A percentile compares a stretch with the other conserved stretches of the same genome.
These are phyloP conservation scores for Boletellus emodensis DNA, from an alignment of 768 basidiomycete genomes.

Conservation along the genomic window DNA sequence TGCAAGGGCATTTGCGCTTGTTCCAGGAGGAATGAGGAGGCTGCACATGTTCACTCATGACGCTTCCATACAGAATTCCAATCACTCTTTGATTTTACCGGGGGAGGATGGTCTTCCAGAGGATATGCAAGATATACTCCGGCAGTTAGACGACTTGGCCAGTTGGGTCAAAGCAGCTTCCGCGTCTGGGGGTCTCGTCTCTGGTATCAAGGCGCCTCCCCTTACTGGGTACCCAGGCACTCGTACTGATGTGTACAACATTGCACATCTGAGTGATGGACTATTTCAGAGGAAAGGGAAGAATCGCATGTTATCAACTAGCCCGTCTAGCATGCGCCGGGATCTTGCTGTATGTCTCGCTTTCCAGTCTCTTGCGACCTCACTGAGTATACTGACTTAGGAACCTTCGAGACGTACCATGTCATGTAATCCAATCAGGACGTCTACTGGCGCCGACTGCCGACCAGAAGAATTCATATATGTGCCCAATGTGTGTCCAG, in stretches of 20 bases:
- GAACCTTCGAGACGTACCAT: background rate
- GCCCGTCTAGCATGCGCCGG: background rate
- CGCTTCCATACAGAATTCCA: background rate
- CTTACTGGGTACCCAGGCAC: background rate
- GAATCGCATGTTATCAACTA: conserved; percentile 11
- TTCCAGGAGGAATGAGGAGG: conserved; percentile 12
- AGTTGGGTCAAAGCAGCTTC: conserved; percentile 24
- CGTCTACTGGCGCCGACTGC: background rate
- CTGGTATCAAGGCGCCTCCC: background rate
- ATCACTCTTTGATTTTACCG: background rate
- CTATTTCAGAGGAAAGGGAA: conserved; percentile 19
- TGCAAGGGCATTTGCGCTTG: conserved; percentile 13
- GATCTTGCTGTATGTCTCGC: conserved; percentile 11
- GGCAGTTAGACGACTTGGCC: conserved; percentile 27
- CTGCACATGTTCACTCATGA: conserved; percentile 14
- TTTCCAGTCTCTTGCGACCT: background rate
- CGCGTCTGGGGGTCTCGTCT: conserved; percentile 6
- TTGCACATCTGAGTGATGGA: background rate
- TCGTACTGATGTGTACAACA: background rate
- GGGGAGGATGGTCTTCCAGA: conserved; percentile 19
- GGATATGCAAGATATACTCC: conserved; percentile 26
- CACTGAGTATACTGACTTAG: conserved; percentile 7
- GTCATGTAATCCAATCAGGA: background rate
- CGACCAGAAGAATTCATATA: conserved; percentile 28
- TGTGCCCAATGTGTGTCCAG: conserved; percentile 19